Evolutionary conservation across 1,284 basidiomycete species (phyloP).

Genomic region (Boletellus dicymbophilus): DNA sequence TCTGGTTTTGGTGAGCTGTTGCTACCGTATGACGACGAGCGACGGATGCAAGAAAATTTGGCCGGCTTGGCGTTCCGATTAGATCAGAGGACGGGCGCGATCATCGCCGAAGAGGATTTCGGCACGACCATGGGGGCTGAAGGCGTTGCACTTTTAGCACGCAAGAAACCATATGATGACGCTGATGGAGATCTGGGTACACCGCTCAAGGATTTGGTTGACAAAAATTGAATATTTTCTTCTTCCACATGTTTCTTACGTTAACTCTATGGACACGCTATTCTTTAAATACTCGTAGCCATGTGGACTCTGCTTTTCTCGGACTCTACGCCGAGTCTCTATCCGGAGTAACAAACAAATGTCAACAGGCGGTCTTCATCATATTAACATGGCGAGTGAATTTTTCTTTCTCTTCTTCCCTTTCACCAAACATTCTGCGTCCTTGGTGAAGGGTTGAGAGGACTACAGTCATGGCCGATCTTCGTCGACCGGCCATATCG

Average conservation of each 20-base stretch:
- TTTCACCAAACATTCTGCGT: slow-evolving; percentile 39
- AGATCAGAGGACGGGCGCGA: slow-evolving; percentile 60
- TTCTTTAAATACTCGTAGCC: no score
- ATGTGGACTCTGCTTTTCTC: background rate
- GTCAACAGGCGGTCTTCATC: slow-evolving; percentile 22
- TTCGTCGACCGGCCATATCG: slow-evolving; percentile 46
- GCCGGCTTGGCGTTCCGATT: slow-evolving; percentile 55
- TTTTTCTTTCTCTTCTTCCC: slow-evolving; percentile 41
- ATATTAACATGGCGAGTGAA: slow-evolving; percentile 1
- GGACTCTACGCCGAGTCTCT: background rate
- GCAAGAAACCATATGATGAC: slow-evolving; percentile 6
- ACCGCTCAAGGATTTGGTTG: slow-evolving; percentile 2
- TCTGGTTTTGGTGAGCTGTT: slow-evolving; percentile 65
- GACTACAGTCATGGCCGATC: slow-evolving; percentile 31
- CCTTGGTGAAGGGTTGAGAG: slow-evolving; percentile 59
- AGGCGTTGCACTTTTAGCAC: slow-evolving; percentile 17
- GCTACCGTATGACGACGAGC: slow-evolving; percentile 56
- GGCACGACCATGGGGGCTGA: slow-evolving; percentile 8
- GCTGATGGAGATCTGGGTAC: slow-evolving; percentile 6
- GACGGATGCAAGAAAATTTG: slow-evolving; percentile 47
- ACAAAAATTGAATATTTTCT: no score
- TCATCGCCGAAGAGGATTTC: slow-evolving; percentile 46
- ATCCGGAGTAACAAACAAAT: slow-evolving; percentile 19
- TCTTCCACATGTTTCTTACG: no score
- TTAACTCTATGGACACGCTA: no score